phyloP scores from a whole-genome alignment of 352 stramenopile species.

The Phytophthora idaei region DNA sequence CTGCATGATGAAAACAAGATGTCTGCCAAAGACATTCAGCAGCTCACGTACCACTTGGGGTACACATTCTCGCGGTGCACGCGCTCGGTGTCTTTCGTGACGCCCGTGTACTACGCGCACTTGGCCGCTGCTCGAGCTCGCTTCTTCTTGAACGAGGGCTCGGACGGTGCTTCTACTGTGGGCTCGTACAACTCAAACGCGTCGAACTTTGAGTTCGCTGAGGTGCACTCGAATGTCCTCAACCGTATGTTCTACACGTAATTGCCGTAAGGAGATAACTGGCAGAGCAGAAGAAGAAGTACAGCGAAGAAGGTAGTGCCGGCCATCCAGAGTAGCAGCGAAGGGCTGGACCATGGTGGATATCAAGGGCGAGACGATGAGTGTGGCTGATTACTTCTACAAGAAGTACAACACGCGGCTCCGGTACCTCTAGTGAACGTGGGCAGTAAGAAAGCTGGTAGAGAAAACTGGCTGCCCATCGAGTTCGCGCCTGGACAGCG shows the following conservation, averaged over 20 bases:
- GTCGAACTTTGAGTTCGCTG: slow-evolving; percentile 62
- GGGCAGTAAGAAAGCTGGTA: slow-evolving; percentile 46
- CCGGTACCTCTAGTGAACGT: slow-evolving; percentile 75
- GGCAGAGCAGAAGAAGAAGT: slow-evolving; percentile 44
- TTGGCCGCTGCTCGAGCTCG: slow-evolving; percentile 80
- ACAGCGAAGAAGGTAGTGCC: slow-evolving; percentile 16
- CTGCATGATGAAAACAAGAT: slow-evolving; percentile 76
- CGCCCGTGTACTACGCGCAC: slow-evolving; percentile 86
- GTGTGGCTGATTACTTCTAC: slow-evolving; percentile 61
- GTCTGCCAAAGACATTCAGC: slow-evolving; percentile 62
- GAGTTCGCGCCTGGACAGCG: slow-evolving; percentile 72
- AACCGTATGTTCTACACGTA: slow-evolving; percentile 60
- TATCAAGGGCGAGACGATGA: slow-evolving; percentile 55
- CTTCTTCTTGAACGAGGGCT: slow-evolving; percentile 76
- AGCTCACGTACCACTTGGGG: slow-evolving; percentile 71
- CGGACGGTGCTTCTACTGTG: slow-evolving; percentile 48
- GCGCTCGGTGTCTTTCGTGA: slow-evolving; percentile 83
- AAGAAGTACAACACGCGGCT: slow-evolving; percentile 54
- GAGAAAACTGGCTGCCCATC: slow-evolving; percentile 73
- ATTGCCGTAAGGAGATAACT: slow-evolving; percentile 38
- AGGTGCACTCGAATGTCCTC: slow-evolving; percentile 58
- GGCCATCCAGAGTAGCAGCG: slow-evolving; percentile 1
- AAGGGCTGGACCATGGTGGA: slow-evolving; percentile 45
- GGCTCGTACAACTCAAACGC: slow-evolving; percentile 57
- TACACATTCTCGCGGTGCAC: slow-evolving; percentile 87